phyloP scores from a whole-genome alignment of 805 yeast species.

The Kuraishia hungarica region DNA sequence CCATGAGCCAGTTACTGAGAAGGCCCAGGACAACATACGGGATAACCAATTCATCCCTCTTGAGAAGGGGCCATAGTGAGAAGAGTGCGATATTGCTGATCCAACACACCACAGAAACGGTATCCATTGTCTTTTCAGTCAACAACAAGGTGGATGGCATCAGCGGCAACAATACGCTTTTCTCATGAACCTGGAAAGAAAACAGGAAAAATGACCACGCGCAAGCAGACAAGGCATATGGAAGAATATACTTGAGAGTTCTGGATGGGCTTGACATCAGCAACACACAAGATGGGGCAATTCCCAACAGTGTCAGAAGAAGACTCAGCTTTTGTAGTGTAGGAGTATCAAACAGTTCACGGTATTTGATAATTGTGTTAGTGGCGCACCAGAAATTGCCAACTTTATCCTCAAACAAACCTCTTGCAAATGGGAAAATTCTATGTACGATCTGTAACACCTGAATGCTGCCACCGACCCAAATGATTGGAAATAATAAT shows the following conservation, averaged over 20 bases:
- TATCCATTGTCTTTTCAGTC: slow-evolving; percentile 45
- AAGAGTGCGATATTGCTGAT: slow-evolving; percentile 76
- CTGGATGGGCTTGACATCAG: slow-evolving; percentile 44
- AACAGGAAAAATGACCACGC: slow-evolving; percentile 86
- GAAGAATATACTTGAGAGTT: slow-evolving; percentile 24
- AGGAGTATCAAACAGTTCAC: slow-evolving; percentile 37
- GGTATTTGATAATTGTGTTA: slow-evolving; percentile 69
- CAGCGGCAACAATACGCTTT: slow-evolving; percentile 80
- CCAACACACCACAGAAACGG: slow-evolving; percentile 78
- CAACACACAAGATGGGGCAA: slow-evolving; percentile 47
- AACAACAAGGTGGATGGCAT: slow-evolving; percentile 71
- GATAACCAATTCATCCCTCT: slow-evolving; percentile 61
- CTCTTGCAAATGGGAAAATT: slow-evolving; percentile 88
- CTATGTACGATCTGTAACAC: slow-evolving; percentile 51
- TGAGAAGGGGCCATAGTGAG: slow-evolving; percentile 81
- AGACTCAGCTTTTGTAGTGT: slow-evolving; percentile 56
- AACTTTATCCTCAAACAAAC: slow-evolving; percentile 94
- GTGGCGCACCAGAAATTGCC: slow-evolving; percentile 98
- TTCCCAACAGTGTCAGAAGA: slow-evolving; percentile 38
- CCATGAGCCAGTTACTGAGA: slow-evolving; percentile 74
- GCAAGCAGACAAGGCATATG: slow-evolving; percentile 75
- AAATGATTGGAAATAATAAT: slow-evolving; percentile 53
- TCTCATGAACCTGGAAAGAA: slow-evolving; percentile 95
- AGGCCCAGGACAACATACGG: slow-evolving; percentile 61
- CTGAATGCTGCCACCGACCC: slow-evolving; percentile 37